Base-by-base conservation (phyloP, 768 basidiomycete genomes). In the Hypsizygus marmoreus region DNA sequence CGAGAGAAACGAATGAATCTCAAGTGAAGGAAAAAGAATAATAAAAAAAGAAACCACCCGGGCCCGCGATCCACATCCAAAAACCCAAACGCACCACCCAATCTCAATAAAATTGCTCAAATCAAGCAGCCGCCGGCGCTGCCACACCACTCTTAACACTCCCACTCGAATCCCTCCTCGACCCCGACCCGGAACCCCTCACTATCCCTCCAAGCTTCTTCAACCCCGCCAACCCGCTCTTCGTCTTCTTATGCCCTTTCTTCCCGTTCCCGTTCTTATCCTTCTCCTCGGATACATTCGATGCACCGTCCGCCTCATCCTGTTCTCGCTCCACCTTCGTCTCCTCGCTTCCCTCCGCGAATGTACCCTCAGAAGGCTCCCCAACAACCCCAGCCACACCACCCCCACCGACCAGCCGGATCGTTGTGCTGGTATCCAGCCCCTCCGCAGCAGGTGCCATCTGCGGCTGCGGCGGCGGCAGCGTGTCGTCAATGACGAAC, bases 351-450 rank as follows among this genome's bases (percentile, higher is more conserved):
- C 63, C 59, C n/a, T 66, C 65, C 32, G 62, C n/a, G n/a, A n/a
- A n/a, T n/a, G n/a, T n/a, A n/a, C n/a, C 61, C 29, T 64, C 62
- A 2, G 54, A 52, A n/a, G n/a, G n/a, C n/a, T n/a, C n/a, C 20
- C 53, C 29, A 5, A 61, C 62, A 13, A 60, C 47, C 16, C 80
- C 80, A 23, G 67, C 59, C 17, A 68, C 63, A 13, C 79, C 79
- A 14, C 76, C 76, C 2, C 73, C 77, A 14, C 81, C 83, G n/a
- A 86, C 74, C 11, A 86, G 61, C 33, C 80, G 77, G 40, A 86
- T 73, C 10, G 79, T 81, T 9, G 72, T 65, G 35, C 73, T 71
- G 14, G 70, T 57, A 16, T 62, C 55, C 20, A 51, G 35, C 13
- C 49, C 51, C 12, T 58, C 51, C 7, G 48, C 53, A 10, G 43